A percentile compares a stretch with the other conserved stretches of the same genome.
phyloP scores from a whole-genome alignment of 371 early-diverging fungal genomes.

The Zancudomyces culisetae region DNA sequence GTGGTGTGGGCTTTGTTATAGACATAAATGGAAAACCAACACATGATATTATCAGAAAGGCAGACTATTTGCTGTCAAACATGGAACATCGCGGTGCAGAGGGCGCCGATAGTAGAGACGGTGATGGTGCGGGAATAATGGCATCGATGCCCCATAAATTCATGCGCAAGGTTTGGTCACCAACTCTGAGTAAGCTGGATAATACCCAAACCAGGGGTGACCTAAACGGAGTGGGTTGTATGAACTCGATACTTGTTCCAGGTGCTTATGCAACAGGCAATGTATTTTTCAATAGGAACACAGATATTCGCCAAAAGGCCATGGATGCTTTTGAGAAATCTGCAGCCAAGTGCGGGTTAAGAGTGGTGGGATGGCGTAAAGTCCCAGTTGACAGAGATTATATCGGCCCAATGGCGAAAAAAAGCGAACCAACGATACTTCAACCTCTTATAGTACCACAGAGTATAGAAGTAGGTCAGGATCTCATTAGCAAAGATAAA shows the following conservation, averaged over 20 bases:
- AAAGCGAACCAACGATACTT: conserved; percentile 80
- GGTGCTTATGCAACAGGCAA: conserved; percentile 90
- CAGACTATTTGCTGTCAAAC: conserved; percentile 74
- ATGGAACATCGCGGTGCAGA: conserved; percentile 94
- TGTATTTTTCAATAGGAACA: conserved; percentile 52
- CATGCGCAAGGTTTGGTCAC: conserved; percentile 37
- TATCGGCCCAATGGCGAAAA: conserved; percentile 68
- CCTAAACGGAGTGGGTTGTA: background rate
- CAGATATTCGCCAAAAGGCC: conserved; percentile 35
- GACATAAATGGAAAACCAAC: conserved; percentile 66
- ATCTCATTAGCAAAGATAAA: conserved; percentile 2
- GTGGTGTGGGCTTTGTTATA: conserved; percentile 93
- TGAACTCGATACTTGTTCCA: conserved; percentile 32
- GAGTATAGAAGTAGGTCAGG: background rate
- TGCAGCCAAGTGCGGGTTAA: conserved; percentile 45
- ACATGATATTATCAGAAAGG: conserved; percentile 79
- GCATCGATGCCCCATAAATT: conserved; percentile 78
- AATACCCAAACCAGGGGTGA: background rate
- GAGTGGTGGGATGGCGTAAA: conserved; percentile 72
- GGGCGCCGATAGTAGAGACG: conserved; percentile 74
- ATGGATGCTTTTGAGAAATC: conserved; percentile 55
- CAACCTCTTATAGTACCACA: conserved; percentile 72
- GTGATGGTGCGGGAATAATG: conserved; percentile 87
- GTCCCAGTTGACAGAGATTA: conserved; percentile 73
- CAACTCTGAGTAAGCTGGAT: conserved; percentile 5